phyloP scores from a whole-genome alignment of 129 eudicot genomes.

The Flaveria sonorensis region DNA sequence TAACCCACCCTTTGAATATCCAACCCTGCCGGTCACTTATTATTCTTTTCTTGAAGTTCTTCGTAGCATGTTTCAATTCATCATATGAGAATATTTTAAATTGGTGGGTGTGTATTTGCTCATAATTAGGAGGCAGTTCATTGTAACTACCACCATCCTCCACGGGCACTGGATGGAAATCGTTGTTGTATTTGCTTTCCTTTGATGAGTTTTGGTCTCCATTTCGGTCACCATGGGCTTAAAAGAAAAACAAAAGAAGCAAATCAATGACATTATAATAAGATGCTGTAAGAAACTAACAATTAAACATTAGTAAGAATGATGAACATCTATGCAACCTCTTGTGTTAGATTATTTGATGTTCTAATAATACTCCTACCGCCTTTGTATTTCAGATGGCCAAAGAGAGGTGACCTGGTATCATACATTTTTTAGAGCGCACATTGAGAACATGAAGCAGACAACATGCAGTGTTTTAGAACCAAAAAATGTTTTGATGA shows the following conservation, averaged over 20 bases:
- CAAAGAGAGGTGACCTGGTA: too few relatives aligned
- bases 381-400: too few relatives aligned
- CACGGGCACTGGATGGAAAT: background rate
- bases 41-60: slow-evolving; percentile 7
- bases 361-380: too few relatives aligned
- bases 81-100: slow-evolving; percentile 29
- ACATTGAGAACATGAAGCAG: too few relatives aligned
- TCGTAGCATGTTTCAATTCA: slow-evolving; percentile 36
- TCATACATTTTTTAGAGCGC: too few relatives aligned
- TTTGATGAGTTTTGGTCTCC: background rate
- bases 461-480: too few relatives aligned
- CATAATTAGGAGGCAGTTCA: background rate
- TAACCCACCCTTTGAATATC: slow-evolving; percentile 33
- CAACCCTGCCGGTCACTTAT: slow-evolving; percentile 8
- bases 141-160: background rate
- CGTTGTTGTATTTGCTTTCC: background rate
- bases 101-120: background rate
- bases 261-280: background rate
- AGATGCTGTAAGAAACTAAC: background rate
- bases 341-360: too few relatives aligned
- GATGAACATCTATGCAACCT: too few relatives aligned
- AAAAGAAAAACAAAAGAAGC: background rate
- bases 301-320: too few relatives aligned
- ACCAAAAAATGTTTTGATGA: background rate
- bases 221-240: background rate